phyloP scores from a whole-genome alignment of 306 rosid species.

The Sechiopsis laciniata region DNA sequence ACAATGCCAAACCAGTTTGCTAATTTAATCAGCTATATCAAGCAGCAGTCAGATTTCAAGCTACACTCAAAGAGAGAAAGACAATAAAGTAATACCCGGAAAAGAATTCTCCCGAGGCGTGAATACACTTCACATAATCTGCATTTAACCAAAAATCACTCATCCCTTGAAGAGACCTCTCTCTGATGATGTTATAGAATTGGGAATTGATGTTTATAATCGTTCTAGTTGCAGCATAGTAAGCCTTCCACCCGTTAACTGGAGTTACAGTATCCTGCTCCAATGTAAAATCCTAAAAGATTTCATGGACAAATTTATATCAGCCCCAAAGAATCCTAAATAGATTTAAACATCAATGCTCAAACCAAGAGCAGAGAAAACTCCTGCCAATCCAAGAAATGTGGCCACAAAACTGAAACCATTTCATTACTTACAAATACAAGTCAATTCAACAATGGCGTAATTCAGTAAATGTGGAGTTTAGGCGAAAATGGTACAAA shows the following conservation, averaged over 20 bases:
- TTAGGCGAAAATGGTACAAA: background rate
- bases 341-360: conserved; percentile 9
- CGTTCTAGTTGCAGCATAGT: conserved; percentile 95
- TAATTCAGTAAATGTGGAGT: conserved; percentile 5
- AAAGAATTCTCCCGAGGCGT: conserved; percentile 81
- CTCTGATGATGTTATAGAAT: conserved; percentile 82
- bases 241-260: conserved; percentile 90
- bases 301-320: background rate
- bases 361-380: background rate
- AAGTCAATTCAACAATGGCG: background rate
- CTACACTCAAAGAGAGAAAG: background rate
- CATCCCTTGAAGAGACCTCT: conserved; percentile 67
- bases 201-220: conserved; percentile 71
- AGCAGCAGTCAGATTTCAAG: background rate
- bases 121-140: conserved; percentile 92
- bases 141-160: conserved; percentile 87
- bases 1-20: background rate
- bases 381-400: background rate
- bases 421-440: background rate
- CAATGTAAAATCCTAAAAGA: conserved; percentile 75
- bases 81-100: conserved; percentile 57
- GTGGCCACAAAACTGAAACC: conserved; percentile 1
- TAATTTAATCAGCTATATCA: background rate
- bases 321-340: conserved; percentile 14
- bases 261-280: conserved; percentile 84